Evolutionary conservation across 495 filamentous ascomycete species (phyloP), one percentile per base, ranked within the genome.

Genomic region (Trypethelium eluteriae): DNA sequence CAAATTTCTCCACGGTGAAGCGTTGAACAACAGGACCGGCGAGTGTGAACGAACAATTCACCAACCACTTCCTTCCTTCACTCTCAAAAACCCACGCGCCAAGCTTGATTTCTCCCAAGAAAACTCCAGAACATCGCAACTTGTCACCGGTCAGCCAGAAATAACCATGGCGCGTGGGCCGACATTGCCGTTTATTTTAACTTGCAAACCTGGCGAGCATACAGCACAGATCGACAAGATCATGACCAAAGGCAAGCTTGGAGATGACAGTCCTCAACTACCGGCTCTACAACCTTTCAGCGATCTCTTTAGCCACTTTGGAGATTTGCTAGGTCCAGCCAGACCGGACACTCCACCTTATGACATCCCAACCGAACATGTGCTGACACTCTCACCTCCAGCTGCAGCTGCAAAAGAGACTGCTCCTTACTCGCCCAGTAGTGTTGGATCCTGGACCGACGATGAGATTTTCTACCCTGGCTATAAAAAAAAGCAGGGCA

Each of bases 391-490:
- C 14, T 11, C 14, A 11, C 25, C 53, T 34, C 53, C 53, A 10
- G 14, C 11, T 36, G 7, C 32, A 6, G 7, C 32, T 18, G 34
- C 25, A 7, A 18, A 32, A 10, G 53, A 59, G n/a, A 36, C 11
- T 4, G 53, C 53, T 0, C 11, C 36, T 6, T 36, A 59, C 36
- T 59, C 53, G 3, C 53, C 53, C 25, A 59, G 25, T 7, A 32
- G 25, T 25, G 25, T 25, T 25, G 25, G 53, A 34, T 35, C 53
- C 36, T 59, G 53, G 53, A 35, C 53, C 36, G 53, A 59, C 36
- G 53, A 59, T 36, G 25, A 59, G 7, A 34, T 59, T 36, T 59
- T 59, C 53, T 59, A 35, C 32, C 53, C 53, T 36, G 32, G 53
- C 5, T 36, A 18, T 2, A 35, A 18, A 18, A 59, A 59, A 59